A percentile compares a stretch with the other conserved stretches of the same genome.
phyloP scores from a whole-genome alignment of 106 monocot genomes.

The Dioscorea alata region DNA sequence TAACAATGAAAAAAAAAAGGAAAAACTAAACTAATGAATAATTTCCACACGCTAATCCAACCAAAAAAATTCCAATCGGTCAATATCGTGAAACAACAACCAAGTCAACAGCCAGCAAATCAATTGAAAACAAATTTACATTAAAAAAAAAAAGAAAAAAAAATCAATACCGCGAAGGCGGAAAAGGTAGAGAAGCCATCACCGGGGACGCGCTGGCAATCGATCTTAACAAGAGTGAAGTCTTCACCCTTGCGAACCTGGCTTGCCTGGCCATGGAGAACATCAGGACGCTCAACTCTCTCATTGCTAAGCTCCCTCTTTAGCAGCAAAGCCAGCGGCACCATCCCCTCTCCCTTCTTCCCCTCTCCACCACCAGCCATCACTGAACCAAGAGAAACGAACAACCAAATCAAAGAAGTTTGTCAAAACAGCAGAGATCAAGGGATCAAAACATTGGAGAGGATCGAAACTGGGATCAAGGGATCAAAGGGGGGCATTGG shows the following conservation, averaged over 20 bases:
- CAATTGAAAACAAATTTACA: not conserved
- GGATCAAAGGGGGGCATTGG: not conserved
- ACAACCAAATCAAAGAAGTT: too few species aligned
- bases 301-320: slow-evolving; percentile 65
- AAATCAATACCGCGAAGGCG: slow-evolving; percentile 60
- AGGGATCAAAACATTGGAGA: not conserved
- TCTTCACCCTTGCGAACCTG: slow-evolving; percentile 93
- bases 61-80: too few species aligned
- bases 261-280: slow-evolving; percentile 68
- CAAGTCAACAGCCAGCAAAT: too few species aligned
- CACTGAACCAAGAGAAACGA: not conserved
- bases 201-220: slow-evolving; percentile 64
- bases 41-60: too few species aligned
- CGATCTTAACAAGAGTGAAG: slow-evolving; percentile 64
- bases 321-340: slow-evolving; percentile 76
- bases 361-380: slow-evolving; percentile 16
- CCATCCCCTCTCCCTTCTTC: slow-evolving; percentile 24
- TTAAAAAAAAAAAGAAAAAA: not conserved
- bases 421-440: too few species aligned
- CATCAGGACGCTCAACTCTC: slow-evolving; percentile 71
- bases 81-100: too few species aligned
- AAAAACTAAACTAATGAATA: too few species aligned
- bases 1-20: too few species aligned
- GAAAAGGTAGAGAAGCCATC: slow-evolving; percentile 63
- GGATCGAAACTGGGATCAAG: not conserved